Percentiles rank a stretch among this genome's conserved stretches.
Evolutionary conservation across 2,329 filamentous ascomycete genomes (phyloP).

Genomic region (Phialophora expanda): DNA sequence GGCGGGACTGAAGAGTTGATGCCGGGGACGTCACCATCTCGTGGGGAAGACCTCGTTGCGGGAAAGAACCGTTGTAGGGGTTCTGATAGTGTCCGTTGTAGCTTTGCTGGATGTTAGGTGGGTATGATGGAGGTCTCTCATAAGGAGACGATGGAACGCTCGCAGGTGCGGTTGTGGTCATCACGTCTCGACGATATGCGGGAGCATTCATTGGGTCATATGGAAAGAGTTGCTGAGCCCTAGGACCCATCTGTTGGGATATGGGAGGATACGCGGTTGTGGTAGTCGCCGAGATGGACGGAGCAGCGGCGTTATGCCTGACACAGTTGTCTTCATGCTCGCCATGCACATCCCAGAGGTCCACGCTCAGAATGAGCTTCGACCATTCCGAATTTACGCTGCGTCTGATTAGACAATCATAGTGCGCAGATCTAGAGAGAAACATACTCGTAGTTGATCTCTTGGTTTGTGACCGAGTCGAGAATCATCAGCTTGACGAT

Average conservation of each 20-base stretch:
- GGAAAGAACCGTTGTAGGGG: conserved; percentile 20
- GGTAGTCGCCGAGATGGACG: conserved; percentile 29
- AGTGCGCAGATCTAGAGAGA: conserved; percentile 10
- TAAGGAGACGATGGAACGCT: neutral
- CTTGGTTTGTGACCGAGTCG: conserved; percentile 74
- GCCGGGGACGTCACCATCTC: conserved; percentile 18
- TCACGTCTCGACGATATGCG: conserved; percentile 1
- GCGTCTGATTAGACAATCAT: conserved; percentile 34
- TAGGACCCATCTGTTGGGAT: conserved; percentile 5
- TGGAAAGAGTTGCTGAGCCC: conserved; percentile 9
- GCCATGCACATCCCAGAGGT: conserved; percentile 69
- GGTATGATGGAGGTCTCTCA: conserved; percentile 68
- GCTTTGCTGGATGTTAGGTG: conserved; percentile 13
- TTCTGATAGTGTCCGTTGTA: conserved; percentile 24
- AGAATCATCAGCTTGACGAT: conserved; percentile 83
- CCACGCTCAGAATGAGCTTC: conserved; percentile 71
- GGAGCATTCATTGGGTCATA: conserved; percentile 13
- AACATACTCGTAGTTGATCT: conserved; percentile 80
- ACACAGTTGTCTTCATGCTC: conserved; percentile 71
- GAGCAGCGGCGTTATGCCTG: conserved; percentile 52
- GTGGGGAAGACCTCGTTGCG: conserved; percentile 12
- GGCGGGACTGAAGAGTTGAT: conserved; percentile 18
- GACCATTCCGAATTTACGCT: conserved; percentile 70
- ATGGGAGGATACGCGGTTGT: conserved; percentile 23
- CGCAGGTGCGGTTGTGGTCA: neutral